Conservation (phyloP, 345 rosid genomes). For the Lepidium africanum region DNA sequence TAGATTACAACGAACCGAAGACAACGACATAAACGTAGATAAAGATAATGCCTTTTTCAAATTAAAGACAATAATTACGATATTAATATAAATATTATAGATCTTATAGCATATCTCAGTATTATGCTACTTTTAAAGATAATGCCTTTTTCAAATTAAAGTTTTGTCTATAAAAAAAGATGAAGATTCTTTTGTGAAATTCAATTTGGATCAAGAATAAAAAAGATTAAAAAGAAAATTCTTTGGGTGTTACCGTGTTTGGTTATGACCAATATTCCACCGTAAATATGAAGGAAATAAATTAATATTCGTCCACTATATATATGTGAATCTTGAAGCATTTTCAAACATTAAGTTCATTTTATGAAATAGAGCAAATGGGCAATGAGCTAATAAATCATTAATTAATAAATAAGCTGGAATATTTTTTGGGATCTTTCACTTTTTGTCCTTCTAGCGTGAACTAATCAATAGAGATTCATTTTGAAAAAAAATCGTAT, state of each 20-base stretch:
- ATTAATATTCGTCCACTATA: conserved; percentile 13
- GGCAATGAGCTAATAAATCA: conserved; percentile 16
- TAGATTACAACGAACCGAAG: too few species aligned
- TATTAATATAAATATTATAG: background rate
- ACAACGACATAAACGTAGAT: too few species aligned
- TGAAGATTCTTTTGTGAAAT: conserved; percentile 15
- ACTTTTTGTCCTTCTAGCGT: too few species aligned
- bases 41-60: too few species aligned
- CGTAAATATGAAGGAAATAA: background rate
- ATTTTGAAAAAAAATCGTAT: too few species aligned
- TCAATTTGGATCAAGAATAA: background rate
- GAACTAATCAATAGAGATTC: too few species aligned
- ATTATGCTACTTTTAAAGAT: conserved; percentile 4
- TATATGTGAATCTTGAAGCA: background rate
- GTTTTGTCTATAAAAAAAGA: background rate
- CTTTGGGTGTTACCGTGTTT: background rate
- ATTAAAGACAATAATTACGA: background rate
- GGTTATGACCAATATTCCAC: too few species aligned
- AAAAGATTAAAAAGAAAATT: background rate
- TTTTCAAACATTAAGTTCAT: conserved; percentile 10
- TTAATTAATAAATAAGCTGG: too few species aligned
- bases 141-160: conserved; percentile 12
- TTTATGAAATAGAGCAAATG: conserved; percentile 3
- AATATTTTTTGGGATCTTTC: too few species aligned
- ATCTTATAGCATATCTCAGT: background rate